phyloP scores from a whole-genome alignment of 305 asterid genomes.

The Fraxinus angustifolia region DNA sequence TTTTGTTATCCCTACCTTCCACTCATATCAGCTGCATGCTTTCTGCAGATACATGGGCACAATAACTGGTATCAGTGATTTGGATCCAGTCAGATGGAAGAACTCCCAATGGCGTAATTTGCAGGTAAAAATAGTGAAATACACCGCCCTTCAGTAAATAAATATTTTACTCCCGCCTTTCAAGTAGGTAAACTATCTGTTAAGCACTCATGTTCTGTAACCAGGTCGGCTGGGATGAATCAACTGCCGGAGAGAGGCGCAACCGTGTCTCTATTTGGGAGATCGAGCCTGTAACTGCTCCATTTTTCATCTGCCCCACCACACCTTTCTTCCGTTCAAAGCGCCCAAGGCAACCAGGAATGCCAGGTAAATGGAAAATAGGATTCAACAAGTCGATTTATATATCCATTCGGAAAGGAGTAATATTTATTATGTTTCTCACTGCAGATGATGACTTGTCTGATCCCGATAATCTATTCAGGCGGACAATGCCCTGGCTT shows the following conservation, averaged over 20 bases:
- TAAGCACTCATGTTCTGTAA: constrained; percentile 8
- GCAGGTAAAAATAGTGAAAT: constrained; percentile 44
- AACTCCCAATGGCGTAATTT: constrained; percentile 97
- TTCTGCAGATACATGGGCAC: constrained; percentile 93
- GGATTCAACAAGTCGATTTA: background rate
- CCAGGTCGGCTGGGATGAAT: constrained; percentile 99
- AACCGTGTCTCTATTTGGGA: constrained; percentile 96
- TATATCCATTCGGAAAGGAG: background rate
- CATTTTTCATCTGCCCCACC: constrained; percentile 90
- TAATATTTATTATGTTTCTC: constrained; percentile 17
- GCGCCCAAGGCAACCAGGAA: constrained; percentile 88
- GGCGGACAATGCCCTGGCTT: constrained; percentile 79
- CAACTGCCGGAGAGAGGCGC: constrained; percentile 83
- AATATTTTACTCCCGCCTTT: background rate
- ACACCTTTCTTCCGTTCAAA: constrained; percentile 70
- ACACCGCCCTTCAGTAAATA: background rate
- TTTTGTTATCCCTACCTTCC: background rate
- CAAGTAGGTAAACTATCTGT: background rate
- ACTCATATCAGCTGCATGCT: background rate
- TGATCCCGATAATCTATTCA: constrained; percentile 61
- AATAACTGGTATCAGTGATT: constrained; percentile 80
- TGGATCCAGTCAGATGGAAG: constrained; percentile 92
- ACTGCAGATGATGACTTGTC: constrained; percentile 76
- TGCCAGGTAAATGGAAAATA: constrained; percentile 61
- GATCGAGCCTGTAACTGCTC: constrained; percentile 96